Base-by-base conservation (phyloP, 192 early-diverging fungal genomes). In the Glomus cerebriforme region DNA sequence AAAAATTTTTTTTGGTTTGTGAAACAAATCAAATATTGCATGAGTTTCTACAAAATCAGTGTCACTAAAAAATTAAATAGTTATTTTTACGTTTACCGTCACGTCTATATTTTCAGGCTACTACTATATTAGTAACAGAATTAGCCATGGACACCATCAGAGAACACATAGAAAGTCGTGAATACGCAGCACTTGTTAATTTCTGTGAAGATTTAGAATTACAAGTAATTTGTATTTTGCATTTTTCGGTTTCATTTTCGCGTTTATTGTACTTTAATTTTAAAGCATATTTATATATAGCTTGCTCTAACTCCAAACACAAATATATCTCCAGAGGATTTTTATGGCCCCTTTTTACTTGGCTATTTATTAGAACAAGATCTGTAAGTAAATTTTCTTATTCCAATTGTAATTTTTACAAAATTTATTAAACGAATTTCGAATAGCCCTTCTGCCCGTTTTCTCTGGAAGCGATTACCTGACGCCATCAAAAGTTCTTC, bases 401-500 rank as follows among this genome's bases (percentile, higher is more conserved):
- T 49, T 34, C 7, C 1, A 17, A 24, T 72, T 17, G n/a, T 49
- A 77, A 35, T 43, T 77, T 69, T 66, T 77, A 22, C 24, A 68
- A 8, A 19, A 3, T 32, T n/a, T 77, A 32, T 13, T 65, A 76
- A 59, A 24, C 66, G 8, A 12, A 68, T 75, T 59, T 58, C 10
- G 15, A 24, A 26, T 76, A 80, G 79, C 7, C 70, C 70, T n/a
- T 77, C 79, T 7, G 79, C 79, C 17, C 24, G 59, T 31, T 80
- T 80, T 35, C 79, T 80, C 35, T 80, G 73, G 72, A 80, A 80
- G 19, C 73, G 79, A 31, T 79, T 80, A 32, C 73, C 73, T 6
- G 72, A 73, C 6, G 19, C 35, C 10, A n/a, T 77, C 24, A 80
- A 73, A 66, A 22, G 59, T 58, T 32, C 32, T 17, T 65, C 70